Evolutionary conservation across 768 basidiomycete genomes (phyloP).

Genomic region (Gelatoporia subvermispora): DNA sequence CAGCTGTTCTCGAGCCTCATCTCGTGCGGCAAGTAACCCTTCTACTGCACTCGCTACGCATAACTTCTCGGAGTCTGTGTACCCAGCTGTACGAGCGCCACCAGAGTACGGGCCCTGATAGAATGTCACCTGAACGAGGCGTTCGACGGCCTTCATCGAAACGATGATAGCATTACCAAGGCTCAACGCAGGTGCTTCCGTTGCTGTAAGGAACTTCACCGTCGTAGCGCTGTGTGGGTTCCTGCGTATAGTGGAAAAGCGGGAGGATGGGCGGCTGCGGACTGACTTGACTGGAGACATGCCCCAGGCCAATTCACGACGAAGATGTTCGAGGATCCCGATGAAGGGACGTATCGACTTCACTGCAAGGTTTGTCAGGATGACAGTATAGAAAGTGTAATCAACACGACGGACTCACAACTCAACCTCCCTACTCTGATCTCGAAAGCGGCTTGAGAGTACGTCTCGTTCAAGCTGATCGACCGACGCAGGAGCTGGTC

Average conservation of each 20-base stretch:
- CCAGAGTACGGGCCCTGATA: slow-evolving; percentile 11
- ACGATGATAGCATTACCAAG: slow-evolving; percentile 32
- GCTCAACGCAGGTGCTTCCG: slow-evolving; percentile 21
- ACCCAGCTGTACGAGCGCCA: slow-evolving; percentile 1
- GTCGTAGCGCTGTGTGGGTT: neutral
- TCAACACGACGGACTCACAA: slow-evolving; percentile 23
- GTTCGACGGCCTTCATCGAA: slow-evolving; percentile 31
- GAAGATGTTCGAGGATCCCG: slow-evolving; percentile 39
- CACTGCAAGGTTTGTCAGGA: slow-evolving; percentile 20
- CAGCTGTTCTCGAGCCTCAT: slow-evolving; percentile 28
- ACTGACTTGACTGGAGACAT: slow-evolving; percentile 21
- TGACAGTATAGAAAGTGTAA: neutral
- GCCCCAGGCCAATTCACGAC: slow-evolving; percentile 42
- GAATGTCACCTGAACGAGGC: slow-evolving; percentile 27
- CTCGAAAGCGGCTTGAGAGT: slow-evolving; percentile 43
- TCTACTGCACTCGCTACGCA: neutral
- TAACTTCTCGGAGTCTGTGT: neutral
- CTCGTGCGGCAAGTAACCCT: slow-evolving; percentile 18
- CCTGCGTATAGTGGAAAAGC: neutral
- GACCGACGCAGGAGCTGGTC: slow-evolving; percentile 30
- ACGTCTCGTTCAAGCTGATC: slow-evolving; percentile 34
- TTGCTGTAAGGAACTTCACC: slow-evolving; percentile 22
- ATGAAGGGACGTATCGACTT: slow-evolving; percentile 39
- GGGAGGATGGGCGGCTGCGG: slow-evolving; percentile 7
- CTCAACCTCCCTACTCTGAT: slow-evolving; percentile 39